These are phyloP conservation scores for Rhododendron williamsianum DNA, from an alignment of 148 eudicot genomes.

Conservation along the genomic window DNA sequence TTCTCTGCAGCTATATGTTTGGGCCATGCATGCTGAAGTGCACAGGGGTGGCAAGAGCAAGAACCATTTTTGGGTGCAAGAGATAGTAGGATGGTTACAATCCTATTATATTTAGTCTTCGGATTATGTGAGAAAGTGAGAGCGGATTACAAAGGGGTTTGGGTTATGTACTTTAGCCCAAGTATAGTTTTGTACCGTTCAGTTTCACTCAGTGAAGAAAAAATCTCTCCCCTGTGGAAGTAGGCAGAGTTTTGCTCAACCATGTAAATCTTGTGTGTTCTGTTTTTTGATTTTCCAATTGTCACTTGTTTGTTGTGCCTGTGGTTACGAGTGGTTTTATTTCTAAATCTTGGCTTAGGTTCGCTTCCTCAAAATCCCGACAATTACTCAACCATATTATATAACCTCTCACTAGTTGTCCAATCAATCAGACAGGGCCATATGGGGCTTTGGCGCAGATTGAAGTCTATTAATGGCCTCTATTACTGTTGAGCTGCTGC, in stretches of 20 bases:
- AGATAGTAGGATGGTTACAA: neutral
- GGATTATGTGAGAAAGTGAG: neutral
- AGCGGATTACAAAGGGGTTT: neutral
- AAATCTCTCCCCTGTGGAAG: neutral
- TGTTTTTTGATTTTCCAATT: neutral
- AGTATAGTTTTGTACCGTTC: neutral
- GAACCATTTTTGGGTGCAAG: neutral
- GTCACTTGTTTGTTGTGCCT: neutral
- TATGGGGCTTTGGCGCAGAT: neutral
- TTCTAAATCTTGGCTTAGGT: neutral
- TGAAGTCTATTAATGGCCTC: neutral
- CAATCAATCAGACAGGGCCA: neutral
- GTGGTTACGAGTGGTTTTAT: neutral
- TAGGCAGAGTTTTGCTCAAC: neutral
- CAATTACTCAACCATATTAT: neutral
- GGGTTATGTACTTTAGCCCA: neutral
- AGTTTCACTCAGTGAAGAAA: neutral
- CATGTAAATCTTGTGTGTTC: neutral
- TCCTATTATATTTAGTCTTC: neutral
- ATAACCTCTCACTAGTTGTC: neutral
- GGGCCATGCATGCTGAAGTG: neutral
- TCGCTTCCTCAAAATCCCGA: neutral
- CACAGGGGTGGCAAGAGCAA: neutral
- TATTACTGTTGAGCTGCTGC: neutral
- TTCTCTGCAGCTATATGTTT: neutral